Base-by-base conservation (phyloP, 1,139 yeast genomes). In the Pichia sorboxylosa region DNA sequence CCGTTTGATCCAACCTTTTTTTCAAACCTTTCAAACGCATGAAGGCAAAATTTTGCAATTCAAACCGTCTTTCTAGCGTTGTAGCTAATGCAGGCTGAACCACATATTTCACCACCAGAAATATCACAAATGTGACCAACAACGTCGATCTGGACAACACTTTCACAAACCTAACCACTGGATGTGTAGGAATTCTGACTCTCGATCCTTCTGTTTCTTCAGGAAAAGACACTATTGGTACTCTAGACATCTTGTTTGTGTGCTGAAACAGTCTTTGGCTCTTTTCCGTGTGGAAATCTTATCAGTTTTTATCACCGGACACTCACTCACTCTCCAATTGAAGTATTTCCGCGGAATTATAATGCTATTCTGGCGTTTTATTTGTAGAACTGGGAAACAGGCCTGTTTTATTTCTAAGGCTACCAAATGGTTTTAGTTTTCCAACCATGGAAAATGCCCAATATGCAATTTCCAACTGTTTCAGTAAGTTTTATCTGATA, bases 181-280 rank as follows among this genome's bases (percentile, higher is more conserved):
- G 44, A 30, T 50, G 53, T 3, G 35, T 32, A 2, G 26, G 26
- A 3, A 38, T 27, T 8, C 28, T 17, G 9, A 37, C 9, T 2
- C 13, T 6, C 3, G 33, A 29, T 2, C 34, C 29, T 3, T 43
- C 26, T 2, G 39, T 13, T 22, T 47, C 45, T 34, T 54, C 59
- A 0, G 59, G 59, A 26, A 54, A 54, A 6, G 57, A 42, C 8
- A 54, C 45, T 5, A 43, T 41, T 3, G 51, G 47, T 7, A 51
- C 33, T 10, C 13, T 25, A 2, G 37, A 27, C 41, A 34, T 34
- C 8, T 15, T 34, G 22, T 20, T 11, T 20, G 22, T 9, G n/a
- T n/a, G n/a, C n/a, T n/a, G n/a, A n/a, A n/a, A n/a, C n/a, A n/a
- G n/a, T n/a, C n/a, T n/a, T n/a, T n/a, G n/a, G n/a, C n/a, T n/a